A percentile compares a stretch with the other conserved stretches of the same genome.
Evolutionary conservation across 2,329 filamentous ascomycete genomes (phyloP).

Genomic region (Fusarium gaditjirri): DNA sequence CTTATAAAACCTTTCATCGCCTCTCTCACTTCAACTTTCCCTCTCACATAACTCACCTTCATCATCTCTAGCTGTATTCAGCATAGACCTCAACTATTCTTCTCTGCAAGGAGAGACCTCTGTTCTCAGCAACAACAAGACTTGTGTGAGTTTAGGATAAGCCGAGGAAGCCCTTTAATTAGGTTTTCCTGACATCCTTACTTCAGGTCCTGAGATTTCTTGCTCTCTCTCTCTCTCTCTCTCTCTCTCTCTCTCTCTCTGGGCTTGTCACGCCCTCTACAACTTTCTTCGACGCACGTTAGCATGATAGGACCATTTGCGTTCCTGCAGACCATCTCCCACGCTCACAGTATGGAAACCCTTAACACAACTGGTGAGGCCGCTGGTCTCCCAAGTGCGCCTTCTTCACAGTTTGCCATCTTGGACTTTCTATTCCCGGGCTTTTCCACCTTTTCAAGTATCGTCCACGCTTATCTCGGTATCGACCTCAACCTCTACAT

Average conservation of each 20-base stretch:
- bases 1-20: conserved; percentile 25
- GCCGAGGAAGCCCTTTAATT: not conserved
- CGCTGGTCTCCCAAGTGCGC: not conserved
- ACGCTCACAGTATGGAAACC: conserved; percentile 38
- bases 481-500: conserved; percentile 73
- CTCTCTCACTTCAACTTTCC: not conserved
- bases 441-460: conserved; percentile 66
- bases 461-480: conserved; percentile 65
- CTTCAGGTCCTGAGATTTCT: not conserved
- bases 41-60: not conserved
- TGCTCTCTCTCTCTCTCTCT: not conserved
- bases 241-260: not conserved
- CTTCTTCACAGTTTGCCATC: conserved; percentile 56
- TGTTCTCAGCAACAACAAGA: not conserved
- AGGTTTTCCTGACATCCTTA: not conserved
- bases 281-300: not conserved
- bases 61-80: not conserved
- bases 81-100: not conserved
- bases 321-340: conserved; percentile 10
- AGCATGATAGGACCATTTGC: conserved; percentile 24
- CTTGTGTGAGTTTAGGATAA: not conserved
- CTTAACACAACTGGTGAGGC: conserved; percentile 34
- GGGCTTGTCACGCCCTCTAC: not conserved
- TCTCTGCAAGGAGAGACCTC: not conserved
- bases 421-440: conserved; percentile 75